Evolutionary conservation across 2,329 filamentous ascomycete species (phyloP), one percentile per base, ranked within the genome.

Genomic region (Exophiala aquamarina): DNA sequence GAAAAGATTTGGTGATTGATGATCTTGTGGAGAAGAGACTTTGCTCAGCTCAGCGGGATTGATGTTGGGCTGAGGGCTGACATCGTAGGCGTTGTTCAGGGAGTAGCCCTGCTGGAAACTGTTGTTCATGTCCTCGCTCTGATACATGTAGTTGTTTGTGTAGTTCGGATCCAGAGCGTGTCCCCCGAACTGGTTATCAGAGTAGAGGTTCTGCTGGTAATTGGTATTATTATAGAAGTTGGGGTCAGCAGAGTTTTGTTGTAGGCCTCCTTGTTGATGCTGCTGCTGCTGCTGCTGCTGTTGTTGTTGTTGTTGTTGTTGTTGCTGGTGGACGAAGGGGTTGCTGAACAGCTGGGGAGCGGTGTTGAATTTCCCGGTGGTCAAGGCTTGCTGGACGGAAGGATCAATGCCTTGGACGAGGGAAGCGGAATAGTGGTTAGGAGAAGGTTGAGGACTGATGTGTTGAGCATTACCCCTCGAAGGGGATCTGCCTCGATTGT

Each of bases 1-100:
- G 38, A 82, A 70, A 29, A 81, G 70, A 54, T 80, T 77, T 13
- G 80, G 78, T 46, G 79, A 78, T 10, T 76, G 76, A 17, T 79
- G 75, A 60, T 64, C 73, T 67, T 69, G 78, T 57, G 66, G 67
- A 15, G 70, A 70, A n/a, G 69, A 70, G 41, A 72, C 66, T 44
- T 69, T 69, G 52, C 69, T 71, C 32, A 75, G 59, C 48, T 75
- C 71, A 28, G 69, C 71, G 4, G 72, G 72, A 46, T 74, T 74
- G 50, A 75, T 63, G 7, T 59, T 59, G 35, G 44, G 49, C 28
- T 50, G 54, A 13, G 63, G 55, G 40, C 68, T 68, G 14, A 69
- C 63, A 49, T 68, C 66, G 47, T 72, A 63, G 18, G 55, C 47
- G 19, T 56, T 48, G 43, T 54, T 54, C 26, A 58, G 44, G 23